phyloP scores from a whole-genome alignment of 768 basidiomycete genomes.

The Wakefieldia striispora region DNA sequence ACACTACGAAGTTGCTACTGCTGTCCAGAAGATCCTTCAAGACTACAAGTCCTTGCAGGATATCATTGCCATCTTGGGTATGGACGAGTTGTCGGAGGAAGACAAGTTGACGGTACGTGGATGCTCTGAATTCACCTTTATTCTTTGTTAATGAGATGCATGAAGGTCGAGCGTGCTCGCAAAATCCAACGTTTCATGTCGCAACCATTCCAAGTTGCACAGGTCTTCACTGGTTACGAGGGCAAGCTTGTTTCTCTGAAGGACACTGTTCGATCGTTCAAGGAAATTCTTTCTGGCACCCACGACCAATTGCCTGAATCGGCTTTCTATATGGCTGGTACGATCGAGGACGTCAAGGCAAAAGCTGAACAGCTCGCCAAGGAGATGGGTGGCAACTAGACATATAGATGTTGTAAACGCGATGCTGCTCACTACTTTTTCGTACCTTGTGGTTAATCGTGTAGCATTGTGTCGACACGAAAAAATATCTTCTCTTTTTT shows the following conservation, averaged over 20 bases:
- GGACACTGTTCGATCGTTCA: slow-evolving; percentile 96
- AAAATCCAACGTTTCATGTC: slow-evolving; percentile 99
- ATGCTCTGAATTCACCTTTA: neutral
- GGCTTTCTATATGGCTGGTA: slow-evolving; percentile 98
- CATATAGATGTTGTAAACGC: slow-evolving; percentile 15
- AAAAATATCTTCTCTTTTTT: neutral
- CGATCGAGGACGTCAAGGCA: slow-evolving; percentile 93
- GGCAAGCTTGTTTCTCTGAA: slow-evolving; percentile 95
- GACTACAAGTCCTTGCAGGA: slow-evolving; percentile 97
- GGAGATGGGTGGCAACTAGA: slow-evolving; percentile 67
- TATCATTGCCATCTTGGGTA: slow-evolving; percentile 99
- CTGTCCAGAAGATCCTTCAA: slow-evolving; percentile 96
- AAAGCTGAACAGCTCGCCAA: slow-evolving; percentile 98
- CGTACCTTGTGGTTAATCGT: slow-evolving; percentile 5
- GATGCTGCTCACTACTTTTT: slow-evolving; percentile 7
- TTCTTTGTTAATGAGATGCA: slow-evolving; percentile 5
- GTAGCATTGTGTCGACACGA: slow-evolving; percentile 10
- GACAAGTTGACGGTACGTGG: slow-evolving; percentile 79
- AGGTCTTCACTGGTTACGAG: slow-evolving; percentile 99
- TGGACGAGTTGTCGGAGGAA: slow-evolving; percentile 99
- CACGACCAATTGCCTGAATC: slow-evolving; percentile 93
- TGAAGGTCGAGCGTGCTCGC: slow-evolving; percentile 91
- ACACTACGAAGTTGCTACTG: slow-evolving; percentile 96
- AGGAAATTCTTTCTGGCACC: slow-evolving; percentile 88
- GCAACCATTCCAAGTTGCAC: slow-evolving; percentile 99